phyloP scores from a whole-genome alignment of 2,329 filamentous ascomycete genomes.

The Bipolaris bicolor region DNA sequence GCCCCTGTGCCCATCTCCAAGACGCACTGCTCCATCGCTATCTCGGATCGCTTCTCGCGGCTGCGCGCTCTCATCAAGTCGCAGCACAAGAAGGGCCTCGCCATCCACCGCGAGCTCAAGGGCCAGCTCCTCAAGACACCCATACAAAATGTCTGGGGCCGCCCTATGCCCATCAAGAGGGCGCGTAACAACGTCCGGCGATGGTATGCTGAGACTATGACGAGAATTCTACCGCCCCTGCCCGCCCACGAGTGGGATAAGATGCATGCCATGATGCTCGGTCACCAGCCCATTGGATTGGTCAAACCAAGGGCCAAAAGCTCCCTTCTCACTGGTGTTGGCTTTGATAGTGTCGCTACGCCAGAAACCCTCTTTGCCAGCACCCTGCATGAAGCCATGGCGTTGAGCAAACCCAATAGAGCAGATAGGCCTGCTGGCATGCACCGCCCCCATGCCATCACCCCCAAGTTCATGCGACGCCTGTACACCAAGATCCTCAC shows the following conservation, averaged over 20 bases:
- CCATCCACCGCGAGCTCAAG: conserved; percentile 34
- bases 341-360: background rate
- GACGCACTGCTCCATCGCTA: conserved; percentile 25
- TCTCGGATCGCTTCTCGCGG: conserved; percentile 41
- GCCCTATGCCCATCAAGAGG: conserved; percentile 54
- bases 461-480: conserved; percentile 53
- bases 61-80: conserved; percentile 37
- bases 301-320: conserved; percentile 28
- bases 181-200: conserved; percentile 52
- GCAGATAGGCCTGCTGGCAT: conserved; percentile 32
- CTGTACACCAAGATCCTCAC: conserved; percentile 53
- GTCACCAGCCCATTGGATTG: conserved; percentile 37
- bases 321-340: background rate
- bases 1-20: conserved; percentile 29
- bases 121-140: conserved; percentile 43
- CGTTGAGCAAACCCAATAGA: conserved; percentile 34
- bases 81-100: conserved; percentile 28
- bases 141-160: conserved; percentile 54
- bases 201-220: conserved; percentile 54
- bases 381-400: conserved; percentile 26
- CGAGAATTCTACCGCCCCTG: conserved; percentile 53
- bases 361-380: conserved; percentile 8
- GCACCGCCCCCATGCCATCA: conserved; percentile 48
- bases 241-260: conserved; percentile 53
- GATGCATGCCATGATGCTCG: conserved; percentile 50